A percentile compares a stretch with the other conserved stretches of the same genome.
phyloP scores from a whole-genome alignment of 169 alveolate genomes.

The Babesia ovata region DNA sequence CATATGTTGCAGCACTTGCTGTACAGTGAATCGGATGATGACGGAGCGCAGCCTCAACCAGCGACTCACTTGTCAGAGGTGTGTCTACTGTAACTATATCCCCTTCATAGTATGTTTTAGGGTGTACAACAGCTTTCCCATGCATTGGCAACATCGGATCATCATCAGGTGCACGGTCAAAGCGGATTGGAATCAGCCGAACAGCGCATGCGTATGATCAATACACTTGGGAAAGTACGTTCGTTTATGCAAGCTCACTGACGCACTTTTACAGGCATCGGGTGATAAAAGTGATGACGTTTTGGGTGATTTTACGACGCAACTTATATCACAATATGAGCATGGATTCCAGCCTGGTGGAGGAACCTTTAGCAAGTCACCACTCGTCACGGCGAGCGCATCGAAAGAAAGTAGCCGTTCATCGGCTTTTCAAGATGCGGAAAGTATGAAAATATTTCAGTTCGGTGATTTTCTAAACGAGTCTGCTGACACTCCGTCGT shows the following conservation, averaged over 20 bases:
- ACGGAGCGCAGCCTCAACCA: not conserved
- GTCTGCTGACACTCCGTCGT: constrained; percentile 11
- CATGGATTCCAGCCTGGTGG: constrained; percentile 18
- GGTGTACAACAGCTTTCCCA: not conserved
- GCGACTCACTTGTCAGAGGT: not conserved
- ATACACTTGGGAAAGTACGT: constrained; percentile 23
- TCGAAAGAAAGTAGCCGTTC: not conserved
- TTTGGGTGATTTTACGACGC: constrained; percentile 36
- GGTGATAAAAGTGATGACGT: constrained; percentile 19
- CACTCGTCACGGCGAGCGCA: not conserved
- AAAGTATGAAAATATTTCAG: not conserved
- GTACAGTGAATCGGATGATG: constrained; percentile 17
- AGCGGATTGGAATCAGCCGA: constrained; percentile 19
- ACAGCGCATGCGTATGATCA: constrained; percentile 33
- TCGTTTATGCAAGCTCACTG: not conserved
- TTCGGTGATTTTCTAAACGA: not conserved
- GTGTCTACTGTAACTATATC: too few relatives aligned
- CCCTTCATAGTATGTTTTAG: too few relatives aligned
- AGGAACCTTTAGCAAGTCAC: not conserved
- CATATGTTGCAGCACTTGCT: constrained; percentile 4
- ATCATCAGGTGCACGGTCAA: not conserved
- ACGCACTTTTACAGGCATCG: not conserved
- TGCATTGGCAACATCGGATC: constrained; percentile 1
- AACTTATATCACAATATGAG: constrained; percentile 53
- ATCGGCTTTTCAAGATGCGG: not conserved